Evolutionary conservation across 1,139 yeast genomes (phyloP).

Genomic region (Geotrichum macrosporum): DNA sequence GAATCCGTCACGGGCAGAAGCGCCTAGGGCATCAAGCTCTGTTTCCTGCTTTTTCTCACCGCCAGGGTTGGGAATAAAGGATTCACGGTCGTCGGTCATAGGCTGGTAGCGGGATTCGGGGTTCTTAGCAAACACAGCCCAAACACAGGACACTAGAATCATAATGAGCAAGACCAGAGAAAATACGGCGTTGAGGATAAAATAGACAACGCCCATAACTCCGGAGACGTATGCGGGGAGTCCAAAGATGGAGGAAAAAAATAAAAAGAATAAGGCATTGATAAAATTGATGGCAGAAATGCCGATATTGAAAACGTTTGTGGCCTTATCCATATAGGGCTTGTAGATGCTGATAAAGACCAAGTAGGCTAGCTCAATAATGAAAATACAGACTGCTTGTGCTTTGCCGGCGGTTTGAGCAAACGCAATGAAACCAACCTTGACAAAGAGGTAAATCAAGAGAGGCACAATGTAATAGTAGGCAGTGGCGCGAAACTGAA

Average conservation of each 20-base stretch:
- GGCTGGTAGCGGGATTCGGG: conserved; percentile 96
- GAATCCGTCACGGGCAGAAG: conserved; percentile 64
- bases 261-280: conserved; percentile 80
- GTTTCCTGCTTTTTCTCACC: conserved; percentile 45
- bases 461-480: conserved; percentile 75
- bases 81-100: conserved; percentile 92
- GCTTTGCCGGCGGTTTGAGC: conserved; percentile 74
- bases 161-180: conserved; percentile 76
- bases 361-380: conserved; percentile 65
- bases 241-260: conserved; percentile 77
- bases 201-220: conserved; percentile 85
- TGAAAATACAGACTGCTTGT: conserved; percentile 74
- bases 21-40: conserved; percentile 85
- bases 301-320: conserved; percentile 84
- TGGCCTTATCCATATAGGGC: conserved; percentile 92
- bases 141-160: conserved; percentile 79
- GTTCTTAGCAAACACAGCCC: conserved; percentile 80
- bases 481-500: conserved; percentile 82
- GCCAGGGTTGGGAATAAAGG: conserved; percentile 58
- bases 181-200: conserved; percentile 82
- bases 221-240: conserved; percentile 86
- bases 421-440: conserved; percentile 81
- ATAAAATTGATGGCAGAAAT: conserved; percentile 74
- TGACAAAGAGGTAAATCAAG: conserved; percentile 60
- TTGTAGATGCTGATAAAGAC: conserved; percentile 56